phyloP scores from a whole-genome alignment of 129 eudicot species.

The Calendula officinalis region DNA sequence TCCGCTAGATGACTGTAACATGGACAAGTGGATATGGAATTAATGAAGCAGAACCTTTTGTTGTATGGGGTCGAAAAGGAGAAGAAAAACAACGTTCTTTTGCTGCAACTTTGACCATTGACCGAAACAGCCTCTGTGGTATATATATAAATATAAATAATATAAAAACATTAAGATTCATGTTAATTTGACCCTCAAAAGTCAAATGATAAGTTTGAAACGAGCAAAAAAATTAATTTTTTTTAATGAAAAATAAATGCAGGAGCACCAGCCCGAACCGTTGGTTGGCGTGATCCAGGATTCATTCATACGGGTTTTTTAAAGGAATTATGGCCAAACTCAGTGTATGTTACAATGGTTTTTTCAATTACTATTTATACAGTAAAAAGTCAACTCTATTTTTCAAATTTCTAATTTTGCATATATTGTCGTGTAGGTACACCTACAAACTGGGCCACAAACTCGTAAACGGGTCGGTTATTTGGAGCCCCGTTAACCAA shows the following conservation, averaged over 20 bases:
- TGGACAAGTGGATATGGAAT: constrained; percentile 92
- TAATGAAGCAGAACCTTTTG: constrained; percentile 63
- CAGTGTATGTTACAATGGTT: constrained; percentile 39
- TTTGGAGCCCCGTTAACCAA: constrained; percentile 50
- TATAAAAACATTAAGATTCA: background rate
- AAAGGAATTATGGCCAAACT: constrained; percentile 67
- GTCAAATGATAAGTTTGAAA: constrained; percentile 10
- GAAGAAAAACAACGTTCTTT: constrained; percentile 44
- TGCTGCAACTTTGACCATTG: constrained; percentile 67
- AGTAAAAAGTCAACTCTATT: background rate
- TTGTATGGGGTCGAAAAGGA: constrained; percentile 62
- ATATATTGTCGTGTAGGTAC: constrained; percentile 46
- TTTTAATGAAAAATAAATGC: constrained; percentile 5
- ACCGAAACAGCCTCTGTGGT: constrained; percentile 75
- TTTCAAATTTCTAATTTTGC: background rate
- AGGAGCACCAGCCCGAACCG: constrained; percentile 85
- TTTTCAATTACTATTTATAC: constrained; percentile 1
- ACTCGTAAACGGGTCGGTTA: constrained; percentile 41
- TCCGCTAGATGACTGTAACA: constrained; percentile 68
- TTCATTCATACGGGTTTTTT: constrained; percentile 72
- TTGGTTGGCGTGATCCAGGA: constrained; percentile 93
- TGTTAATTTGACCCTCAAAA: constrained; percentile 16
- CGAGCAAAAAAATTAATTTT: background rate
- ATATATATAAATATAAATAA: constrained; percentile 14
- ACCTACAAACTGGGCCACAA: constrained; percentile 71